Conservation (phyloP, 2,329 filamentous ascomycete genomes). For the Tolypocladium ophioglossoides region DNA sequence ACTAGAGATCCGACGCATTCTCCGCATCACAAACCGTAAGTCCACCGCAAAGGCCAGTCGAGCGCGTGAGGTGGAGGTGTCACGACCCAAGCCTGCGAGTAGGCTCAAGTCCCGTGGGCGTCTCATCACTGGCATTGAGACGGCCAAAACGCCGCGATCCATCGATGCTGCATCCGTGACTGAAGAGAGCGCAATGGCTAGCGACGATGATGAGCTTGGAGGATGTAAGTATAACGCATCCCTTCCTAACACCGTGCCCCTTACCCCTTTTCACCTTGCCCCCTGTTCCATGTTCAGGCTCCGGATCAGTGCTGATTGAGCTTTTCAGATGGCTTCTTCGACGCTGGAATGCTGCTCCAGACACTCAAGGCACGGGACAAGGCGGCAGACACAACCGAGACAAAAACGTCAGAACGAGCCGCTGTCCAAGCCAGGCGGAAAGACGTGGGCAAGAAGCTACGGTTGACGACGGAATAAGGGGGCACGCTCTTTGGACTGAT, state of each 20-base stretch:
- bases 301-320: constrained; percentile 12
- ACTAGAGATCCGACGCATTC: constrained; percentile 75
- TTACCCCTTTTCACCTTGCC: background rate
- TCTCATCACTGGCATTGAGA: constrained; percentile 52
- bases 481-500: background rate
- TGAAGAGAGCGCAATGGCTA: constrained; percentile 60
- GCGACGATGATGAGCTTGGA: constrained; percentile 81
- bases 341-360: constrained; percentile 87
- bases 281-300: background rate
- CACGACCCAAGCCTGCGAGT: constrained; percentile 24
- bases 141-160: constrained; percentile 27
- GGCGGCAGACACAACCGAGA: constrained; percentile 37
- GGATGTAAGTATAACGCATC: constrained; percentile 60
- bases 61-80: constrained; percentile 41
- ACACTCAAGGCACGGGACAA: constrained; percentile 66
- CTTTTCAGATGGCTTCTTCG: constrained; percentile 85
- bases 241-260: background rate
- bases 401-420: constrained; percentile 47
- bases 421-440: constrained; percentile 47
- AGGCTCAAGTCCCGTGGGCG: constrained; percentile 63
- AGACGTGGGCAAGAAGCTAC: constrained; percentile 65
- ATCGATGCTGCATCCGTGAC: constrained; percentile 47
- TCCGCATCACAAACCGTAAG: constrained; percentile 54
- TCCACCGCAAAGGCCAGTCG: constrained; percentile 34
- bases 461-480: constrained; percentile 19